Conservation (phyloP, 2,329 filamentous ascomycete genomes). For the Ceratocystis diversiconidia region DNA sequence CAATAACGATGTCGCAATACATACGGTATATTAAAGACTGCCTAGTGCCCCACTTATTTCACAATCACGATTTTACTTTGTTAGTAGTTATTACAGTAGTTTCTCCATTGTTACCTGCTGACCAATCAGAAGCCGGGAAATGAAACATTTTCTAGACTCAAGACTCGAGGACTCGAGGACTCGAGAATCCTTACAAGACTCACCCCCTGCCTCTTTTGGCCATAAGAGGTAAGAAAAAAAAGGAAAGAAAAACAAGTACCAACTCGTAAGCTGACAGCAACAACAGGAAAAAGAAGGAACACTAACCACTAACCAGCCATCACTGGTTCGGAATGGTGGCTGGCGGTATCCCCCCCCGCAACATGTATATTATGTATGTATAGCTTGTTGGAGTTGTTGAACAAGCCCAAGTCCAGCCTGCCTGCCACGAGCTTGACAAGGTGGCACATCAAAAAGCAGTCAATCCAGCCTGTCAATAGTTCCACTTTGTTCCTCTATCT, state of each 20-base stretch:
- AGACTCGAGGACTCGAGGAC: not conserved
- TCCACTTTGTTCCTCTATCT: not conserved
- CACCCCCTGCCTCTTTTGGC: not conserved
- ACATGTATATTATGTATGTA: not conserved
- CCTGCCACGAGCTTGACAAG: not conserved
- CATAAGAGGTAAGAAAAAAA: no score
- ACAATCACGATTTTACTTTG: not conserved
- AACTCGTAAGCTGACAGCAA: not conserved
- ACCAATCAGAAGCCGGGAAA: not conserved
- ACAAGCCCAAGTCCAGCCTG: not conserved
- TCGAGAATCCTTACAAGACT: not conserved
- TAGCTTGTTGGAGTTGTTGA: not conserved
- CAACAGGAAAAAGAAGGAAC: not conserved
- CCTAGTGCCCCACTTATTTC: not conserved
- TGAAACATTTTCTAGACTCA: not conserved
- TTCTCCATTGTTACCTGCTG: not conserved
- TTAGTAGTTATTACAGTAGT: not conserved
- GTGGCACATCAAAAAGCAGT: not conserved
- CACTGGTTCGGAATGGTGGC: not conserved
- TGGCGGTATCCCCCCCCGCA: not conserved
- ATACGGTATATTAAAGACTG: not conserved
- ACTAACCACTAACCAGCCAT: not conserved
- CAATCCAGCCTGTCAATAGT: not conserved
- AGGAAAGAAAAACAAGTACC: not conserved
- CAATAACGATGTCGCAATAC: not conserved